These are phyloP conservation scores for Daldinia bambusicola DNA, from an alignment of 495 filamentous ascomycete genomes.

Conservation along the genomic window DNA sequence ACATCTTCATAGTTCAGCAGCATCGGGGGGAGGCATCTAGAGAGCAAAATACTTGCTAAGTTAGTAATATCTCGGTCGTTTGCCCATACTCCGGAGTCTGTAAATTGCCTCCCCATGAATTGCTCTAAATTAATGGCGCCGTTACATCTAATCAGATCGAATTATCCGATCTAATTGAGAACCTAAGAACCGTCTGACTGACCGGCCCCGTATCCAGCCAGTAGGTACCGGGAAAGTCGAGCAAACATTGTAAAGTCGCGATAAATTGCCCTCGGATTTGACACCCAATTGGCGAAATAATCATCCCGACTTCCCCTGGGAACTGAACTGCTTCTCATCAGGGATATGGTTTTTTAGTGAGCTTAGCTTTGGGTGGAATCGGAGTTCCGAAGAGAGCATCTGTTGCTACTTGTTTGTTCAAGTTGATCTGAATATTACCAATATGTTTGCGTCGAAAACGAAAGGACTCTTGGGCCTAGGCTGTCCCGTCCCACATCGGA, in stretches of 20 bases:
- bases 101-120: background rate
- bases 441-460: background rate
- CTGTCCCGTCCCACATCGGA: background rate
- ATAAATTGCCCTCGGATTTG: background rate
- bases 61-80: background rate
- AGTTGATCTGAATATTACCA: background rate
- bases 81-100: background rate
- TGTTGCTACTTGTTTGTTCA: background rate
- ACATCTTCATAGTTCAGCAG: background rate
- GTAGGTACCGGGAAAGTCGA: conserved; percentile 4
- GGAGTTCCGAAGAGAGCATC: background rate
- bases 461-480: background rate
- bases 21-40: background rate
- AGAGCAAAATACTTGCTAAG: background rate
- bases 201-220: background rate
- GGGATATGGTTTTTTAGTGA: background rate
- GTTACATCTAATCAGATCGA: background rate
- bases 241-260: conserved; percentile 9
- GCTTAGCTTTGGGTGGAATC: background rate
- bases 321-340: background rate
- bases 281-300: background rate
- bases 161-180: background rate
- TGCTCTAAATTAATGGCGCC: background rate
- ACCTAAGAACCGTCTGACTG: background rate
- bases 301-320: background rate